phyloP scores from a whole-genome alignment of 2,329 filamentous ascomycete species.

The Daldinia eschscholtzii region DNA sequence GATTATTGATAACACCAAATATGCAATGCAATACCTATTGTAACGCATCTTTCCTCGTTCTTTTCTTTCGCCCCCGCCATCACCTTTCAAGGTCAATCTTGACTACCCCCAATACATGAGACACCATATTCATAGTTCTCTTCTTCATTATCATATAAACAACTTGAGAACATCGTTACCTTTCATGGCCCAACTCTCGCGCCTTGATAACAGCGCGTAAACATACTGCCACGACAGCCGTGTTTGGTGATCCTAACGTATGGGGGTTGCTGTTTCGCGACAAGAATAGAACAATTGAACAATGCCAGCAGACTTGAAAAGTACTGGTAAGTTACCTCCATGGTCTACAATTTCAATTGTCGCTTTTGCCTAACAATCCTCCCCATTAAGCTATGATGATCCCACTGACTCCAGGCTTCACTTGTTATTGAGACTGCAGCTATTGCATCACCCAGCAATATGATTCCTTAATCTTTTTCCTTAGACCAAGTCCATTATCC shows the following conservation, averaged over 20 bases:
- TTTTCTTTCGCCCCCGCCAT: neutral
- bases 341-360: neutral
- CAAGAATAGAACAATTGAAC: neutral
- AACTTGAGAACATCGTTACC: neutral
- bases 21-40: conserved; percentile 1
- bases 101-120: neutral
- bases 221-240: neutral
- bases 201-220: neutral
- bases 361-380: neutral
- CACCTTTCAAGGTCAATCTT: neutral
- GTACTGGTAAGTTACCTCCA: neutral
- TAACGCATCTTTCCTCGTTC: neutral
- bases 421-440: conserved; percentile 3
- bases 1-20: neutral
- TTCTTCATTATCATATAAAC: neutral
- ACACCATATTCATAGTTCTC: neutral
- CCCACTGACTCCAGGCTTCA: neutral
- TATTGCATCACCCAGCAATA: neutral
- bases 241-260: neutral
- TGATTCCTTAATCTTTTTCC: conserved; percentile 9
- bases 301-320: neutral
- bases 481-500: conserved; percentile 2
- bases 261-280: neutral
- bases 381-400: neutral
- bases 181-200: neutral